Evolutionary conservation across 169 alveolate genomes (phyloP).

Genomic region (Plasmodium adleri): DNA sequence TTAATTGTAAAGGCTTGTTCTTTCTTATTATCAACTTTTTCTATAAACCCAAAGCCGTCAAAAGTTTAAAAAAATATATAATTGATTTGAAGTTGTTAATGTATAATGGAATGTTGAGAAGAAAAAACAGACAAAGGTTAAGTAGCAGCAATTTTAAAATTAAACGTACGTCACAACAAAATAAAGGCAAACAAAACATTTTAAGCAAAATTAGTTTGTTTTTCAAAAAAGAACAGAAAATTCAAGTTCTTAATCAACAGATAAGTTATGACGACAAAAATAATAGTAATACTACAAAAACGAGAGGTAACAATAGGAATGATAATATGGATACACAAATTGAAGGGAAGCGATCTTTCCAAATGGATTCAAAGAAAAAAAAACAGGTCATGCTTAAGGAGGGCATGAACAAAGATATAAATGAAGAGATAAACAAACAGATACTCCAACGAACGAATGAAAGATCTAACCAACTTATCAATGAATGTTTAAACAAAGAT

Average conservation of each 20-base stretch:
- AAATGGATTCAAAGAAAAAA: too few species aligned
- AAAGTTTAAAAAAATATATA: slow-evolving; percentile 52
- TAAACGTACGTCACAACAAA: not conserved
- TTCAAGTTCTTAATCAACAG: not conserved
- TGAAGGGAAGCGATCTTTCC: not conserved
- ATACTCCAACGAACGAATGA: too few species aligned
- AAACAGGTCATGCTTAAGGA: too few species aligned
- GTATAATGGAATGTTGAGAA: slow-evolving; percentile 55
- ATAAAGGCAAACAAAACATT: not conserved
- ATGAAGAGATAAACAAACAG: too few species aligned
- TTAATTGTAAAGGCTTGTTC: slow-evolving; percentile 84
- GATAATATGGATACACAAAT: not conserved
- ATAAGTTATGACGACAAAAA: not conserved
- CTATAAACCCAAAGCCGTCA: slow-evolving; percentile 82
- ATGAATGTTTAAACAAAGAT: too few species aligned
- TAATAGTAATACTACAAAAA: not conserved
- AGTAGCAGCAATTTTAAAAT: slow-evolving; percentile 9
- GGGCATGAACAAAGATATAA: too few species aligned
- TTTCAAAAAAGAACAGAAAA: slow-evolving; percentile 2
- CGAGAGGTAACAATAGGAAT: not conserved
- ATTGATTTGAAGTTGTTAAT: slow-evolving; percentile 47
- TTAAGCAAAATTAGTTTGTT: not conserved
- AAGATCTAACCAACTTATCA: too few species aligned
- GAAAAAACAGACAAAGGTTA: slow-evolving; percentile 22
- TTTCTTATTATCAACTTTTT: slow-evolving; percentile 81